Base-by-base conservation (phyloP, 2,329 filamentous ascomycete species). In the Trichoderma simmonsii region DNA sequence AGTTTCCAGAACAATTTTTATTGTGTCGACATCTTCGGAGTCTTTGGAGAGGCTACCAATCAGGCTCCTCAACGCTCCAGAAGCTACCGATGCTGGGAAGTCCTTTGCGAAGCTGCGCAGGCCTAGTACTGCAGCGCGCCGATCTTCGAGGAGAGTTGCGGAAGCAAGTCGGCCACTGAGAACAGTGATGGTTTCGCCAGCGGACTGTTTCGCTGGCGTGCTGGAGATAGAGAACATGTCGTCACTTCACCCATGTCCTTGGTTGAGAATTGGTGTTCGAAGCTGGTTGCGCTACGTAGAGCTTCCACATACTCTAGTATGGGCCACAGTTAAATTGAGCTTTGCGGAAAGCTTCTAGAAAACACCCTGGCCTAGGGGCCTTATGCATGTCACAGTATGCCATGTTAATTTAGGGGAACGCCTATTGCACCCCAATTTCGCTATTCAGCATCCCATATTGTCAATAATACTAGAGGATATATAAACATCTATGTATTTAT, bases 81-180 rank as follows among this genome's bases (percentile, higher is more conserved):
- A 98, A 2, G 97, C 94, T 43, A 99, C 96, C 8, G 95, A 97
- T 15, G 97, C 97, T 48, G 96, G 97, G 77, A 95, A 98, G 73
- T 97, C 91, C 82, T 98, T 98, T 56, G 96, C 94, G 81, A 99
- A 98, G 83, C 95, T 98, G 77, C 97, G 90, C 48, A 99, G 86
- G 21, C 96, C 96, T 34, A 97, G 88, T 62, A 99, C 97, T 60
- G 96, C 95, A 71, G 94, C 95, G 74, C 96, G 91, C 69, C 97
- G 92, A 81, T 99, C 97, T 83, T 99, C 96, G 54, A 99, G 89
- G 18, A 99, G 87, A 1, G 94, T 98, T 59, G 95, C 94, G 76
- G 93, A 97, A 79, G 91, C 90, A 51, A 99, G 89, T 71, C 96
- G 93, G 78, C 91, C 91, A 82, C 94, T 97, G 73, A 98, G 87